Conservation (phyloP, 2,329 filamentous ascomycete species). For the Westerdykella sp. region DNA sequence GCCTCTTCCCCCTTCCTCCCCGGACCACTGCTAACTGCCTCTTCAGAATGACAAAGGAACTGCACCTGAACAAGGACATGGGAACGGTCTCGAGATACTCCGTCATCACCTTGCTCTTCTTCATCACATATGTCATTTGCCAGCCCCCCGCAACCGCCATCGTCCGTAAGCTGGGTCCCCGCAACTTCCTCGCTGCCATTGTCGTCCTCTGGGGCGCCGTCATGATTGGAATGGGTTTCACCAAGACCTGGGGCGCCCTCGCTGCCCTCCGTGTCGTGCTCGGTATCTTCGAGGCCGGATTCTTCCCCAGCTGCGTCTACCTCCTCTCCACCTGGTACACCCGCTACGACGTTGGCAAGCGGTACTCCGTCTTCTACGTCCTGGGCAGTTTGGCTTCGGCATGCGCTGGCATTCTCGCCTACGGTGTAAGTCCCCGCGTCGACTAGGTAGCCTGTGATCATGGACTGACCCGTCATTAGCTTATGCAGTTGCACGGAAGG, state of each 20-base stretch:
- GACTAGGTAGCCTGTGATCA: not conserved
- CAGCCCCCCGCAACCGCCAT: conserved; percentile 39
- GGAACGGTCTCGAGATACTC: conserved; percentile 38
- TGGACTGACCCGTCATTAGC: conserved; percentile 17
- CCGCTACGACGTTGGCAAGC: conserved; percentile 61
- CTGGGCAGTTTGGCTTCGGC: conserved; percentile 61
- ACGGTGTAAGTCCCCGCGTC: conserved; percentile 45
- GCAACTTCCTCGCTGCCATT: conserved; percentile 32
- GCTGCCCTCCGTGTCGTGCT: conserved; percentile 36
- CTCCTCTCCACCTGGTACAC: conserved; percentile 42
- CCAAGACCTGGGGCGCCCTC: conserved; percentile 30
- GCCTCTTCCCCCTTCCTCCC: not conserved
- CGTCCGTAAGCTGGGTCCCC: conserved; percentile 38
- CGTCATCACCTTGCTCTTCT: conserved; percentile 54
- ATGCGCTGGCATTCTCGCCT: conserved; percentile 63
- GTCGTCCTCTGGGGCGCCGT: conserved; percentile 38
- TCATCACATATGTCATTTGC: conserved; percentile 40
- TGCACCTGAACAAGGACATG: conserved; percentile 20
- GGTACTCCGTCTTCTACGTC: conserved; percentile 64
- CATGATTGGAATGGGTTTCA: conserved; percentile 42
- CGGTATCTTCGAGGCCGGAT: conserved; percentile 38
- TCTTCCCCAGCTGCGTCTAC: conserved; percentile 41
- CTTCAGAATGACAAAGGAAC: conserved; percentile 36
- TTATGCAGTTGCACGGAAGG: conserved; percentile 58
- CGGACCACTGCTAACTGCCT: conserved; percentile 15